phyloP scores from a whole-genome alignment of 768 basidiomycete genomes.

The Macrolepiota fuliginosa region DNA sequence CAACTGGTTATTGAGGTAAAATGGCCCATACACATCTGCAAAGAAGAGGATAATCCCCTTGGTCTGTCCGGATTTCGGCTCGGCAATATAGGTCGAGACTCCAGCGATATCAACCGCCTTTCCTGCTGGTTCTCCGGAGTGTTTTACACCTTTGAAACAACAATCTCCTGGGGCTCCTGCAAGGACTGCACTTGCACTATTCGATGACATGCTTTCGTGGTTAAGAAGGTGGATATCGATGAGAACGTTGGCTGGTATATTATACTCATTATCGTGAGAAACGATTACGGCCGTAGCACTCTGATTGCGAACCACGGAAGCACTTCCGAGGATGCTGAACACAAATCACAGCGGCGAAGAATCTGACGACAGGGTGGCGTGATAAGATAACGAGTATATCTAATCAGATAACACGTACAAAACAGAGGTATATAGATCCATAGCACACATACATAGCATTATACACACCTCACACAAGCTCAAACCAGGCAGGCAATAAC shows the following conservation, averaged over 20 bases:
- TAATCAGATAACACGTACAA: not conserved
- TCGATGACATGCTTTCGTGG: constrained; percentile 1
- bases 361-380: not conserved
- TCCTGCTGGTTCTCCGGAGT: constrained; percentile 47
- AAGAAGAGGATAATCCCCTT: constrained; percentile 56
- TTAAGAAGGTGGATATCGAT: not conserved
- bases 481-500: constrained; percentile 64
- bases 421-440: not conserved
- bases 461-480: constrained; percentile 25
- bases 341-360: not conserved
- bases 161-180: constrained; percentile 47
- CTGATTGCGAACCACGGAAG: not conserved
- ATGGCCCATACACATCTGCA: constrained; percentile 58
- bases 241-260: not conserved
- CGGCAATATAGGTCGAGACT: constrained; percentile 53
- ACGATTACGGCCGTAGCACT: not conserved
- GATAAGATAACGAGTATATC: not conserved
- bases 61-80: constrained; percentile 40
- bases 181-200: constrained; percentile 26
- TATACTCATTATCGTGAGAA: not conserved
- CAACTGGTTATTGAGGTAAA: constrained; percentile 55
- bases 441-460: not conserved
- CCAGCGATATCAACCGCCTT: constrained; percentile 36
- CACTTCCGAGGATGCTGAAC: not conserved
- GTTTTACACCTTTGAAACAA: constrained; percentile 52